Evolutionary conservation across 768 basidiomycete genomes (phyloP).

Genomic region (Psilocybe cubensis): DNA sequence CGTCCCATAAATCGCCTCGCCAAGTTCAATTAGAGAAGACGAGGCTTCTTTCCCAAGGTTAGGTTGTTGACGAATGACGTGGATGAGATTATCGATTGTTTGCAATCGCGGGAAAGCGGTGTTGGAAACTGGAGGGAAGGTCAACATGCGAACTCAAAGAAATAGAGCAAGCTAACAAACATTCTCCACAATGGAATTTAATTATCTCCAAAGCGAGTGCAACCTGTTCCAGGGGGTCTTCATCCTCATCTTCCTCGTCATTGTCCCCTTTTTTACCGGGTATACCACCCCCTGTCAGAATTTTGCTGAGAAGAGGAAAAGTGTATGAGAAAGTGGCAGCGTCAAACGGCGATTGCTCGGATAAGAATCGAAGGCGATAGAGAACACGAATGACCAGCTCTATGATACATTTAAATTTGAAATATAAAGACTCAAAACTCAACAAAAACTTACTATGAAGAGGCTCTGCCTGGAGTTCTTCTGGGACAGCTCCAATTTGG

Average conservation of each 20-base stretch:
- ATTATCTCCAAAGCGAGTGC: conserved; percentile 72
- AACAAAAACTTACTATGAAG: conserved; percentile 52
- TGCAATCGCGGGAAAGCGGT: conserved; percentile 72
- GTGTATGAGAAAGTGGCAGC: conserved; percentile 84
- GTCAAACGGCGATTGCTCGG: conserved; percentile 84
- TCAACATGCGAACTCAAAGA: neutral
- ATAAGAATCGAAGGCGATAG: conserved; percentile 78
- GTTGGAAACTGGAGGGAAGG: conserved; percentile 57
- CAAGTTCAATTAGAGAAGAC: conserved; percentile 78
- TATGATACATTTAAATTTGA: conserved; percentile 28
- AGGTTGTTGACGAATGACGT: conserved; percentile 77
- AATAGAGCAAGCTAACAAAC: conserved; percentile 43
- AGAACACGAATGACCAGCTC: conserved; percentile 84
- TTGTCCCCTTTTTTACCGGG: conserved; percentile 28
- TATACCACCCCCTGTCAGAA: conserved; percentile 74
- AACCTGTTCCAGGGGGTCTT: conserved; percentile 79
- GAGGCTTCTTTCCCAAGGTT: conserved; percentile 84
- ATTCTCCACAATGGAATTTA: conserved; percentile 73
- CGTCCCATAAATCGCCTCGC: conserved; percentile 73
- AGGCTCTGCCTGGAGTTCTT: conserved; percentile 73
- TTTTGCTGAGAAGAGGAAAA: conserved; percentile 72
- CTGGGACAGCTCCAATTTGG: conserved; percentile 67
- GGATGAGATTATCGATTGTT: conserved; percentile 70
- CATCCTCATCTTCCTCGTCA: conserved; percentile 55
- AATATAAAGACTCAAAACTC: neutral